Evolutionary conservation across 441 rosid species (phyloP), one percentile per base, ranked within the genome.

Genomic region (Pelargonium citronellum): DNA sequence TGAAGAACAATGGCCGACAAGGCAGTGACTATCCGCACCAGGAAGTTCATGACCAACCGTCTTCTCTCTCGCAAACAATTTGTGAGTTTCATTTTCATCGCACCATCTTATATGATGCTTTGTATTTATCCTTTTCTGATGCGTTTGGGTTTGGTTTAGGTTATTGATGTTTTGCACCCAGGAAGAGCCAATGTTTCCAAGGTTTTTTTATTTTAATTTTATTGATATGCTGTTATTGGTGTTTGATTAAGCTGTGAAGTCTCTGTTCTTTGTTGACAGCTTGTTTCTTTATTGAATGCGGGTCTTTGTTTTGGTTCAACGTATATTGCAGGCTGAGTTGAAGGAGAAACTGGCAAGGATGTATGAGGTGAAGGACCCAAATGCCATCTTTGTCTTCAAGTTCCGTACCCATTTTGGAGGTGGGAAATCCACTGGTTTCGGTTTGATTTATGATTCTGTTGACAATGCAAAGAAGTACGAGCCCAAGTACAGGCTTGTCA

Each of bases 11-110:
- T 58, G 63, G 63, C 63, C 30, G 63, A 58, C 30, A 58, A 58
- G 24, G 63, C 63, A 19, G 63, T 58, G 1, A 58, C 63, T 19
- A 58, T 58, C 64, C 27, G 64, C 10, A 58, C 64, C 0, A 58
- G 64, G 64, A 58, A 58, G 64, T 58, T 58, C 64, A 58, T 58
- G 64, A 58, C 34, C 64, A 58, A 58, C 64, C 64, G 64, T 58
- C 64, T 58, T 20, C 64, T 58, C 12, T 58, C 64, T 24, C 22
- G 64, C 30, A 58, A 58, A 58, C 64, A 58, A 20, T 58, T 58
- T 27, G 64, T 58, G 11, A 58, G 64, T 19, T 20, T n/a, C 60
- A 53, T 53, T 15, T 5, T 53, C 60, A 57, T 58, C 43, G 43
- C 43, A 39, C 9, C 43, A 39, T 39, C 43, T 39, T 6, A 39